Conservation (phyloP, 2,329 filamentous ascomycete genomes). For the Calonectria montana region DNA sequence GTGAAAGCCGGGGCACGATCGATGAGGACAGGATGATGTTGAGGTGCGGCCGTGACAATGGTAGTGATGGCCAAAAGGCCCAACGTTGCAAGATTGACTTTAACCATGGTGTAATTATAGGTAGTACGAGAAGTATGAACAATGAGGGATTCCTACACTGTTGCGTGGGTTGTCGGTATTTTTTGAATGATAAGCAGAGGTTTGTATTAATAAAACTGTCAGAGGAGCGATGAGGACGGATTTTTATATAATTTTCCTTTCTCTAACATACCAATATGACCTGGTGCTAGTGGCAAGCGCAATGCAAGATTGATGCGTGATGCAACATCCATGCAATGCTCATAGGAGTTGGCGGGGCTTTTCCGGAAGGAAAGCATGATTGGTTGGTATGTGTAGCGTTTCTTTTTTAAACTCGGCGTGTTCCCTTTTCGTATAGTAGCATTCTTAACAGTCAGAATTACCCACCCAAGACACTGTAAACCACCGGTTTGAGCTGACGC, state of each 20-base stretch:
- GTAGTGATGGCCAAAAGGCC: background rate
- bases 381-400: background rate
- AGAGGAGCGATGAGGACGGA: background rate
- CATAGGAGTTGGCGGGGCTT: background rate
- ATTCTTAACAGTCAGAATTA: background rate
- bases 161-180: background rate
- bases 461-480: background rate
- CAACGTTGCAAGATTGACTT: background rate
- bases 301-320: background rate
- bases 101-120: background rate
- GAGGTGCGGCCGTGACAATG: background rate
- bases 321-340: background rate
- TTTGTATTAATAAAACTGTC: background rate
- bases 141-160: too few relatives aligned
- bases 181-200: background rate
- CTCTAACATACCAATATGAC: background rate
- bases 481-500: background rate
- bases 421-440: background rate
- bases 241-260: background rate
- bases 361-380: background rate
- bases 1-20: background rate
- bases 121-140: background rate
- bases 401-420: background rate
- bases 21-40: background rate
- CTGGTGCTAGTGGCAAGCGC: background rate